Evolutionary conservation across 305 asterid genomes (phyloP).

Genomic region (Solanum hybrid): DNA sequence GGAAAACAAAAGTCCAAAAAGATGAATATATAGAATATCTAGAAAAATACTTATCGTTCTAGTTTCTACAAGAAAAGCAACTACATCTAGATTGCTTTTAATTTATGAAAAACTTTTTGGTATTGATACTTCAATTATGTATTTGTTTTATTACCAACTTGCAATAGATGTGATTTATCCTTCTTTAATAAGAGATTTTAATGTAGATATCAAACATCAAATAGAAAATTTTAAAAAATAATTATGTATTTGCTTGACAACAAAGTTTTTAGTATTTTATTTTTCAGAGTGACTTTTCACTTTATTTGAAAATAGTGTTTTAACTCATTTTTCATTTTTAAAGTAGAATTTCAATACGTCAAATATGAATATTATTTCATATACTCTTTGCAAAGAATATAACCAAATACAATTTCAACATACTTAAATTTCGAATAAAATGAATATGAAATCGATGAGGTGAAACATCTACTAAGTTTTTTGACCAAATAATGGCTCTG

Average conservation of each 20-base stretch:
- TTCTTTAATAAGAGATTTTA: too few species aligned
- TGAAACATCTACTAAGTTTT: neutral
- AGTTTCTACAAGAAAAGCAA: neutral
- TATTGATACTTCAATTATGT: neutral
- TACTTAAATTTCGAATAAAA: too few species aligned
- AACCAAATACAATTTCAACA: neutral
- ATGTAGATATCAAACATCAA: too few species aligned
- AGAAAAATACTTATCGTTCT: neutral
- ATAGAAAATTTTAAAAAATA: too few species aligned
- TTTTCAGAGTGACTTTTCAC: neutral
- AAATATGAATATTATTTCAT: too few species aligned
- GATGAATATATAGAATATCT: neutral
- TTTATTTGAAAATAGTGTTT: too few species aligned
- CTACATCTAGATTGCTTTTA: neutral
- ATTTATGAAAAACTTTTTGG: neutral
- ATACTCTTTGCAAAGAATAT: too few species aligned
- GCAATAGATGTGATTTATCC: accelerated
- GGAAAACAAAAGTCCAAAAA: neutral
- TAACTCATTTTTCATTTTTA: neutral
- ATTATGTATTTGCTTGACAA: neutral
- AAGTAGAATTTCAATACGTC: neutral
- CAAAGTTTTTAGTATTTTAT: neutral
- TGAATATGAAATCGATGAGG: neutral
- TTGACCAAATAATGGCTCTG: neutral
- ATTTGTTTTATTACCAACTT: neutral